Evolutionary conservation across 805 yeast genomes (phyloP).

Genomic region (Saturnispora sanitii): DNA sequence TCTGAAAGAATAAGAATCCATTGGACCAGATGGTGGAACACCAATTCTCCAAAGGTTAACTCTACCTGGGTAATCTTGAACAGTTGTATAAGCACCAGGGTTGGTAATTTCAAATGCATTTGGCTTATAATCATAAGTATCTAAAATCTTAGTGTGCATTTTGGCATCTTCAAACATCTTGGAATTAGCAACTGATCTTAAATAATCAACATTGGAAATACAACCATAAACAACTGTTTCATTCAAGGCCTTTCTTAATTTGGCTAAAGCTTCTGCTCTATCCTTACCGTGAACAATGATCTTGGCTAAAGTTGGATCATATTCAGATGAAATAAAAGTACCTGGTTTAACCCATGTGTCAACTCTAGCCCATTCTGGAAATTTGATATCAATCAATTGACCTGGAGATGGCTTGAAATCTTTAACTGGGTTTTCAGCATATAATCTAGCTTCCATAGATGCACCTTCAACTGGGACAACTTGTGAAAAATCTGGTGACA

Average conservation of each 20-base stretch:
- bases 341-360: slow-evolving; percentile 94
- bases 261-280: slow-evolving; percentile 72
- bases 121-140: slow-evolving; percentile 68
- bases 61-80: slow-evolving; percentile 94
- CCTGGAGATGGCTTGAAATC: slow-evolving; percentile 97
- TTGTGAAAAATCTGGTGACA: slow-evolving; percentile 67
- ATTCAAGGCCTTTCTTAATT: slow-evolving; percentile 69
- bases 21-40: slow-evolving; percentile 98
- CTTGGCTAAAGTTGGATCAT: slow-evolving; percentile 93
- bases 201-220: slow-evolving; percentile 80
- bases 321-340: slow-evolving; percentile 79
- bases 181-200: slow-evolving; percentile 77
- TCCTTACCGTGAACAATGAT: slow-evolving; percentile 90
- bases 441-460: slow-evolving; percentile 91
- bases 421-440: slow-evolving; percentile 94
- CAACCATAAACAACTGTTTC: slow-evolving; percentile 88
- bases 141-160: slow-evolving; percentile 82
- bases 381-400: slow-evolving; percentile 70
- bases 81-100: slow-evolving; percentile 95
- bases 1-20: slow-evolving; percentile 89
- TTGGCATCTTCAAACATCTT: slow-evolving; percentile 73
- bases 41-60: slow-evolving; percentile 82
- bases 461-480: slow-evolving; percentile 65
- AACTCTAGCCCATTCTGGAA: slow-evolving; percentile 87
- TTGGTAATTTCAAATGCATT: slow-evolving; percentile 73